Base-by-base conservation (phyloP, 345 rosid genomes). In the Cochlearia excelsa region DNA sequence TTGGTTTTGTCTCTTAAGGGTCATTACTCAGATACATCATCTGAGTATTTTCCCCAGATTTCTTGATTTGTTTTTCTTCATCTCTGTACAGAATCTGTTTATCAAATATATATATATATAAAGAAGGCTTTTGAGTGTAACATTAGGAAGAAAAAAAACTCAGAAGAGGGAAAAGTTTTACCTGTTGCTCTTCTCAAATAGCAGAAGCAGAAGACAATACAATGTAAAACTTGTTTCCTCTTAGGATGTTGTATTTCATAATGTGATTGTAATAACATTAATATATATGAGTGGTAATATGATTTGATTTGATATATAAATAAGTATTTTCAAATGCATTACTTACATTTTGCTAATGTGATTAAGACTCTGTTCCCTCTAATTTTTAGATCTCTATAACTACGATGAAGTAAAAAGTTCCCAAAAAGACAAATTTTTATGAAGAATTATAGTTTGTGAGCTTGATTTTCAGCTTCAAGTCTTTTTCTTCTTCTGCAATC, bases 401-500 rank as follows among this genome's bases (percentile, higher is more conserved):
- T 46, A 46, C 26, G 23, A 9, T 9, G 16, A 53, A 39, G 44
- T 54, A 61, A 55, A 40, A 16, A 6, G 53, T 55, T 62, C 5
- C 27, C 42, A 40, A 39, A 69, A 63, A 55, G 62, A 55, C 46
- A 62, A 62, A 54, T 5, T 8, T 30, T 9, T 27, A 16, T 30
- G 40, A 61, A 61, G 45, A 54, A 68, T 53, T 7, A 16, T 26
- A 59, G 5, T 9, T 26, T 31, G 6, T 16, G 71, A 28, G 2
- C 51, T 10, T 26, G 23, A 9, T 33, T 42, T 31, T 56, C 55
- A 40, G 51, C 48, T 67, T 88, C 69, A 92, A 66, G 79, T 54
- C 77, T 83, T 87, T 71, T 78, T 82, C 82, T 86, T 89, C 86
- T 79, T 92, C 71, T 68, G 95, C 78, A 67, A 37, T 68, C 80